phyloP scores from a whole-genome alignment of 2,329 filamentous ascomycete species.

The Aspergillus sp. region DNA sequence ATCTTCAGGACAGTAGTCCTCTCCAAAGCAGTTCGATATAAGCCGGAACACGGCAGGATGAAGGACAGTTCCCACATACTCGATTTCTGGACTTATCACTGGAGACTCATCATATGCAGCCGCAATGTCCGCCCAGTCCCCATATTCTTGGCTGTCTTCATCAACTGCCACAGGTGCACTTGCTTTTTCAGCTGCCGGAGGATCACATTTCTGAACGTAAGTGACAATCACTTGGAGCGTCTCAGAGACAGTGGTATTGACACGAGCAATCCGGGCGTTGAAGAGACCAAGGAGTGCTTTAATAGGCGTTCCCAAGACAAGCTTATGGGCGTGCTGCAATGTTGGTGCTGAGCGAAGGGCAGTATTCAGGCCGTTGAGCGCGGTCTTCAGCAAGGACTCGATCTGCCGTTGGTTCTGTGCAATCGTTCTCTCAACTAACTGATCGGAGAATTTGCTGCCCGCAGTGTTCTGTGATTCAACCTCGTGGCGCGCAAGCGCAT shows the following conservation, averaged over 20 bases:
- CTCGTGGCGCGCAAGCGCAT: conserved; percentile 58
- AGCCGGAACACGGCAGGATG: conserved; percentile 55
- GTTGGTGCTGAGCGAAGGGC: conserved; percentile 49
- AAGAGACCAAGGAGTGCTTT: conserved; percentile 55
- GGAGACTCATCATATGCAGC: conserved; percentile 41
- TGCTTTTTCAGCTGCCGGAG: conserved; percentile 22
- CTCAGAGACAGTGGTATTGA: conserved; percentile 52
- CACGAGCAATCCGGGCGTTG: conserved; percentile 49
- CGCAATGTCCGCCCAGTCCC: conserved; percentile 59
- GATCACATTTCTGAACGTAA: conserved; percentile 40
- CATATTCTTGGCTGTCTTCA: conserved; percentile 67
- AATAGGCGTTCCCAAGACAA: conserved; percentile 50
- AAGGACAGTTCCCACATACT: conserved; percentile 46
- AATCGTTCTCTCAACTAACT: conserved; percentile 55
- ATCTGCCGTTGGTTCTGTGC: conserved; percentile 60
- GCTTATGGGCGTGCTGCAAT: conserved; percentile 43
- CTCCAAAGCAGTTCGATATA: conserved; percentile 63
- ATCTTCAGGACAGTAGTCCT: conserved; percentile 59
- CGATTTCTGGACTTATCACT: conserved; percentile 26
- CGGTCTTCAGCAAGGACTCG: conserved; percentile 56
- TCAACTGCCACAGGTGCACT: conserved; percentile 37
- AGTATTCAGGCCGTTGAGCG: conserved; percentile 53
- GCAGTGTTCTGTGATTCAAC: conserved; percentile 55
- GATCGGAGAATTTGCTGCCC: conserved; percentile 45
- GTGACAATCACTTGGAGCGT: conserved; percentile 51